These are phyloP conservation scores for Solanum appendiculatum DNA, from an alignment of 257 asterid species.

Conservation along the genomic window DNA sequence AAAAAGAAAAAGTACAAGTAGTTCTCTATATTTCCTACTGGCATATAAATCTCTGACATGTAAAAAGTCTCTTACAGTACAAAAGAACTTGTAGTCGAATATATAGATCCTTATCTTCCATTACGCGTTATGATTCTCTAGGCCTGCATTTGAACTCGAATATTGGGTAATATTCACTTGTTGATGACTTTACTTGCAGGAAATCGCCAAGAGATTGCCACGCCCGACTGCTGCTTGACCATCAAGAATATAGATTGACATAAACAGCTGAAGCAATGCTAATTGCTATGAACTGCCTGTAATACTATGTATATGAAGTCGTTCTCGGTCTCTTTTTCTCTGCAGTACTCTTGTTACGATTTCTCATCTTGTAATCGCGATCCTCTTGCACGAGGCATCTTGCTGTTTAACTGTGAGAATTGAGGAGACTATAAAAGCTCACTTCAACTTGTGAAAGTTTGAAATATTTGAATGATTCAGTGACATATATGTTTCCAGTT, in stretches of 20 bases:
- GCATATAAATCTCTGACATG: background rate
- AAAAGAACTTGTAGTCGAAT: background rate
- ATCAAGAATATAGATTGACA: background rate
- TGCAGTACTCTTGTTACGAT: background rate
- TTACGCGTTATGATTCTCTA: background rate
- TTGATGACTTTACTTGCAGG: slow-evolving; percentile 32
- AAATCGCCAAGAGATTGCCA: slow-evolving; percentile 70
- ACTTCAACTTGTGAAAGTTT: background rate
- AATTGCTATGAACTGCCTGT: slow-evolving; percentile 19
- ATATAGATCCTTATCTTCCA: background rate
- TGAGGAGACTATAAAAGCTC: background rate
- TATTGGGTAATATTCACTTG: background rate
- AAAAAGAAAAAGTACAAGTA: background rate
- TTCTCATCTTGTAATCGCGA: background rate
- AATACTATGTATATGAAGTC: slow-evolving; percentile 30
- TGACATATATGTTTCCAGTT: background rate
- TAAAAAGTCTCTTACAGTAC: too few relatives aligned
- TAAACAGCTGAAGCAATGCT: slow-evolving; percentile 3
- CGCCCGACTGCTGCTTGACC: slow-evolving; percentile 53
- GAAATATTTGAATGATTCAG: background rate
- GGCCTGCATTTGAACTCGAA: background rate
- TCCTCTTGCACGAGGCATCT: background rate
- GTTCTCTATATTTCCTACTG: background rate
- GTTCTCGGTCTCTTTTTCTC: background rate
- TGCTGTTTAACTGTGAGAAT: background rate